Evolutionary conservation across 306 rosid genomes (phyloP), one percentile per base, ranked within the genome.

Genomic region (Acmispon strigosus): DNA sequence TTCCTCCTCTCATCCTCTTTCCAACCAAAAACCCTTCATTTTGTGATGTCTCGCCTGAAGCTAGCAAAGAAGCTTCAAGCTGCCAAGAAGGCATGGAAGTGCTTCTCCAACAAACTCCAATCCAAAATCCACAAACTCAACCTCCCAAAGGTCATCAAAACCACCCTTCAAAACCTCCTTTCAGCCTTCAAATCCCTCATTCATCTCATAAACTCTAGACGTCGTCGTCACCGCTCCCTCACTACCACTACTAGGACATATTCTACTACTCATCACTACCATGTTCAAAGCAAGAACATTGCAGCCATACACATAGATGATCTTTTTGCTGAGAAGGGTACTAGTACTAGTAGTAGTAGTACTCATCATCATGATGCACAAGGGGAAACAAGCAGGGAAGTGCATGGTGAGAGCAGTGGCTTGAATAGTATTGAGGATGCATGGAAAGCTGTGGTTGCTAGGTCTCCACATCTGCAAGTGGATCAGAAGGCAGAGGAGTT

Each of bases 61-160:
- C 54, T 84, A 56, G 51, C 62, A 51, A 87, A 79, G 84, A 89
- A 89, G 81, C 86, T 84, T 45, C 75, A 70, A 54, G 85, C 78
- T 6, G 82, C 86, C 39, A 89, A 74, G 75, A 89, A 71, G 61
- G 84, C 88, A 14, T 91, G 89, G 93, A 89, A 76, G 76, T 79
- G 66, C 81, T 65, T 87, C 69, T 66, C 81, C 29, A 60, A 49
- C 58, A 55, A 54, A 36, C 1, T 82, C 20, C 72, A 64, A 77
- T 61, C 81, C 43, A 85, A 81, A 68, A 6, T 87, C 66, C 76
- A 78, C 69, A 81, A 78, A 41, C 85, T 87, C 74, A 73, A 60
- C 81, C 73, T 76, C 36, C 70, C 89, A 12, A 82, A 37, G 17
- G 17, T 82, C 62, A 24, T 84, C 56, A 79, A 62, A 76, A 29